phyloP scores from a whole-genome alignment of 2,329 filamentous ascomycete species.

The Phoma sp. region DNA sequence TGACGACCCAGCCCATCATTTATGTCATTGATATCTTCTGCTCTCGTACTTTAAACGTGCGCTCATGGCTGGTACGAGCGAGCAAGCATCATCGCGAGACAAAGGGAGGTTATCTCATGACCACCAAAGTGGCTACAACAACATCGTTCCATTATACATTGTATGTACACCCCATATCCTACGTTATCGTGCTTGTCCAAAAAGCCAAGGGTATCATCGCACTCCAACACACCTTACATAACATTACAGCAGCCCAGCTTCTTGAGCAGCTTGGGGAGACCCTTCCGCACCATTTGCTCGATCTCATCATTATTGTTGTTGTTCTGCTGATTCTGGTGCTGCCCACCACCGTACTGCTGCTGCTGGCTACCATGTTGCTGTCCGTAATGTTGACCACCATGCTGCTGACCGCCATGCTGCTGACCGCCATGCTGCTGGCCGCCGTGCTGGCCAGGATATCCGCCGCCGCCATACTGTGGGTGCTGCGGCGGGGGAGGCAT shows the following conservation, averaged over 20 bases:
- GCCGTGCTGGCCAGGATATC: constrained; percentile 35
- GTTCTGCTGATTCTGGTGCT: constrained; percentile 50
- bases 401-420: constrained; percentile 49
- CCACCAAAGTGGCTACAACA: background rate
- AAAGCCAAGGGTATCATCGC: constrained; percentile 19
- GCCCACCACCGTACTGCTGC: constrained; percentile 10
- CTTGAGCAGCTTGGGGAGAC: constrained; percentile 65
- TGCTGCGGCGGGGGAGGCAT: constrained; percentile 51
- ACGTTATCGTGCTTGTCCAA: background rate
- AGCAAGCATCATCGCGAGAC: no score
- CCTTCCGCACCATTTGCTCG: constrained; percentile 65
- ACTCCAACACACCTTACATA: constrained; percentile 60
- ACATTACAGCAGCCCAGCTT: constrained; percentile 74
- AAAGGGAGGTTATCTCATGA: background rate
- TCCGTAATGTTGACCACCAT: constrained; percentile 51
- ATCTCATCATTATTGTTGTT: constrained; percentile 61
- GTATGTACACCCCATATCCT: background rate
- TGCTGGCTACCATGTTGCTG: constrained; percentile 44
- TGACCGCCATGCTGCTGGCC: constrained; percentile 49
- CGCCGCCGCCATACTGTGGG: constrained; percentile 40
- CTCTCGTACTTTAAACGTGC: no score
- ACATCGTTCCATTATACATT: background rate
- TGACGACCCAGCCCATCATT: no score
- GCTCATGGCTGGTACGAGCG: no score
- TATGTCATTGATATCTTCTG: no score